Evolutionary conservation across 2,329 filamentous ascomycete species (phyloP).

Genomic region (Diaporthe citrichinensis): DNA sequence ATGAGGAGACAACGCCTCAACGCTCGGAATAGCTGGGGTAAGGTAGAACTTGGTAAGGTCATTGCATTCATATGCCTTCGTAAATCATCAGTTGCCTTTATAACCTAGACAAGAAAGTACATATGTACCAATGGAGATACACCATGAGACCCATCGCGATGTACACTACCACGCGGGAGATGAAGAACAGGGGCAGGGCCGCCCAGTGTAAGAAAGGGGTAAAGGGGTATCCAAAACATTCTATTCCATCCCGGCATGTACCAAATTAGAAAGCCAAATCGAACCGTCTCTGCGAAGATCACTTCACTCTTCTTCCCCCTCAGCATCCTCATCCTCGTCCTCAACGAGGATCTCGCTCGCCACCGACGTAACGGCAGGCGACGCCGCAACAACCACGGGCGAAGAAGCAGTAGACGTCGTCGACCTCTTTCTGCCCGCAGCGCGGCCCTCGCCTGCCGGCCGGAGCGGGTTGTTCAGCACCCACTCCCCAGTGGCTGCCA

Average conservation of each 20-base stretch:
- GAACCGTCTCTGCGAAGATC: not conserved
- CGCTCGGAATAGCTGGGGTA: no score
- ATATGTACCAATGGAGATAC: constrained; percentile 30
- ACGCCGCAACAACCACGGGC: constrained; percentile 1
- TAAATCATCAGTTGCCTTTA: constrained; percentile 19
- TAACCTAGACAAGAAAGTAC: constrained; percentile 6
- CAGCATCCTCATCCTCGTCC: constrained; percentile 42
- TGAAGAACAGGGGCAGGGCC: not conserved
- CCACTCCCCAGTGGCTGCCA: constrained; percentile 48
- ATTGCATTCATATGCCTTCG: constrained; percentile 5
- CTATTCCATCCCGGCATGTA: constrained; percentile 6
- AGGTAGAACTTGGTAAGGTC: not conserved
- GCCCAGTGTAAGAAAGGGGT: not conserved
- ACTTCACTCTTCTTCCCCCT: constrained; percentile 41
- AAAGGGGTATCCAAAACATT: constrained; percentile 31
- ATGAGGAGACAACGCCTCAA: no score
- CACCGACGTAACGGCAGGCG: constrained; percentile 14
- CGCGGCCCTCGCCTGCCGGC: constrained; percentile 34
- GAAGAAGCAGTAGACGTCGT: not conserved
- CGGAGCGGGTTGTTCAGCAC: constrained; percentile 51
- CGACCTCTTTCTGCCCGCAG: constrained; percentile 34
- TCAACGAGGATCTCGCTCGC: constrained; percentile 40
- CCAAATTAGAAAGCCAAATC: not conserved
- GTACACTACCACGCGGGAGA: not conserved
- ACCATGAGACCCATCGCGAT: not conserved